phyloP scores from a whole-genome alignment of 208 protist species.

The Strigomonas culicis region DNA sequence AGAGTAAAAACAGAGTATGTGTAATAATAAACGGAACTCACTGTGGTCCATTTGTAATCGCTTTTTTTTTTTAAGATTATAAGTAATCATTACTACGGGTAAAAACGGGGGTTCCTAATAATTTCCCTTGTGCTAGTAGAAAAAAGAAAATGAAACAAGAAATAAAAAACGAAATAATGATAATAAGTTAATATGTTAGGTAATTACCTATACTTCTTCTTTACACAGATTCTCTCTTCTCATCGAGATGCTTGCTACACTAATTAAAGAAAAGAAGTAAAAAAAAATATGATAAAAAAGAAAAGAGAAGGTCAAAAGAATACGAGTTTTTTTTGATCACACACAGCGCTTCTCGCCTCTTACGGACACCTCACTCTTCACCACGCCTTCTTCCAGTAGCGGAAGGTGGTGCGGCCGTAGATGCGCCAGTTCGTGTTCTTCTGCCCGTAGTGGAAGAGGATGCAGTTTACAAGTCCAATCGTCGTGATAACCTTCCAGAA shows the following conservation, averaged over 20 bases:
- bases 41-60: no score
- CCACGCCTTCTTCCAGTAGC: conserved; percentile 90
- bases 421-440: conserved; percentile 89
- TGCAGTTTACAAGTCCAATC: conserved; percentile 75
- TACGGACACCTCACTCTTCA: conserved; percentile 25
- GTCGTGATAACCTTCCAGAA: conserved; percentile 87
- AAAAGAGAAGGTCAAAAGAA: conserved; percentile 4
- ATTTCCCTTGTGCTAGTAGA: background rate
- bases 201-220: conserved; percentile 14
- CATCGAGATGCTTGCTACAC: background rate
- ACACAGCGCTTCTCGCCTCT: background rate
- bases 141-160: background rate
- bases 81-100: no score
- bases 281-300: conserved; percentile 4
- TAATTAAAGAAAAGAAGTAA: conserved; percentile 1
- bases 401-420: conserved; percentile 85
- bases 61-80: no score
- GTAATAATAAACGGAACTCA: no score
- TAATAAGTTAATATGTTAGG: background rate
- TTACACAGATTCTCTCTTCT: conserved; percentile 7
- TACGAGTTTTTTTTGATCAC: background rate
- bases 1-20: background rate
- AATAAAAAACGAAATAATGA: conserved; percentile 1
- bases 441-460: conserved; percentile 82
- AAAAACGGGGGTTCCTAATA: background rate